Evolutionary conservation across 1,139 yeast species (phyloP), one percentile per base, ranked within the genome.

Genomic region (Meyerozyma sp.): DNA sequence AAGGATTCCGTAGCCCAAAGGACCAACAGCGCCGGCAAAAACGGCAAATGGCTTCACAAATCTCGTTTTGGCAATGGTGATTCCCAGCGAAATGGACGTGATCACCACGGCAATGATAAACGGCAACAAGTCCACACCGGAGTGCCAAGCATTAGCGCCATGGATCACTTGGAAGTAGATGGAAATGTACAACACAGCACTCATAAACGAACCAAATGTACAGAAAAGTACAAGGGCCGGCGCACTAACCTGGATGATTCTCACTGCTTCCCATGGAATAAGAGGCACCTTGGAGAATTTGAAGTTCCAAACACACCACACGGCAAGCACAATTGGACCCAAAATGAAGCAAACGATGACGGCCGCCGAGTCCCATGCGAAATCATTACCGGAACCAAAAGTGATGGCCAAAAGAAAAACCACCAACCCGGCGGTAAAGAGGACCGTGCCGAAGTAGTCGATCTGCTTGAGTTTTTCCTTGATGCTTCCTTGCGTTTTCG

Each of bases 121-220:
- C 3, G 76, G 72, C 42, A 71, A 60, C 42, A 68, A 56, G 48
- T 65, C 62, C 34, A 70, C 50, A 39, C 77, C 77, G 1, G 75
- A 63, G n/a, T 57, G 56, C 60, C 68, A 57, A 5, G 76, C 66
- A 42, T 59, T 50, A 8, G 61, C 53, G 23, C 55, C 65, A 42
- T 54, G 58, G 25, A 71, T 58, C 40, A 65, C 63, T 52, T 71
- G 76, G 57, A 68, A 71, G 48, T 71, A 71, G 29, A 70, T 55
- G 3, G 71, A 46, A 8, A 62, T 46, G 46, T 63, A 67, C 42
- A 66, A 52, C 40, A 63, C 49, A 8, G 45, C 28, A 7, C 59
- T 50, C 49, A 66, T 63, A 49, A 67, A 66, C 36, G 50, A 52
- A 5, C 61, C 60, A 39, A 52, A 49, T 29, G 44, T 45, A 10